Evolutionary conservation across 208 protist genomes (phyloP).

Genomic region (Strigomonas culicis): DNA sequence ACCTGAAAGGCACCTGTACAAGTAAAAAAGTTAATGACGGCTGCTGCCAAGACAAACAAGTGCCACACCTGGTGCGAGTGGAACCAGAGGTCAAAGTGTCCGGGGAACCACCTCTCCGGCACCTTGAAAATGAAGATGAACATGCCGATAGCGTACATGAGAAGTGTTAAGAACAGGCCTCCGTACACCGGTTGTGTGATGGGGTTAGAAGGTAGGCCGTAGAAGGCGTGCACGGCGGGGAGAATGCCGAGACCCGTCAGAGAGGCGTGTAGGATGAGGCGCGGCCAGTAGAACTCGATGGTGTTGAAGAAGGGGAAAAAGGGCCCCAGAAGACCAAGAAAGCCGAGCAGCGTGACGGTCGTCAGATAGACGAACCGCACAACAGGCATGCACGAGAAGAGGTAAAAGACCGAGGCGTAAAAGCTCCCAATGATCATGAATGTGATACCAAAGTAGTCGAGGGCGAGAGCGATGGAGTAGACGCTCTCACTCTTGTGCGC

Average conservation of each 20-base stretch:
- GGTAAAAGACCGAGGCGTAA: constrained; percentile 47
- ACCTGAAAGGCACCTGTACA: constrained; percentile 34
- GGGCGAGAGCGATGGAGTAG: constrained; percentile 26
- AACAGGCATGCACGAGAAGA: constrained; percentile 36
- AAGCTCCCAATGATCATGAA: constrained; percentile 54
- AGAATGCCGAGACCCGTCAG: constrained; percentile 34
- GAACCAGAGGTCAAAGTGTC: constrained; percentile 40
- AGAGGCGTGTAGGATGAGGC: constrained; percentile 29
- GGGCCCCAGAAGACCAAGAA: constrained; percentile 35
- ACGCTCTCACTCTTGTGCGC: constrained; percentile 25
- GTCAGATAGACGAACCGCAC: constrained; percentile 33
- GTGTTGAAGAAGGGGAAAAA: constrained; percentile 29
- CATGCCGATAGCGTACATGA: constrained; percentile 36
- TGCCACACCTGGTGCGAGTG: constrained; percentile 55
- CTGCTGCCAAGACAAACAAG: constrained; percentile 43
- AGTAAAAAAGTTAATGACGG: constrained; percentile 41
- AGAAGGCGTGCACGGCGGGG: constrained; percentile 33
- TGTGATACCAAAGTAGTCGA: constrained; percentile 61
- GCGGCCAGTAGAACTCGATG: constrained; percentile 18
- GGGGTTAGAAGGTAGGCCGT: constrained; percentile 25
- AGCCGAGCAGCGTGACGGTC: constrained; percentile 33
- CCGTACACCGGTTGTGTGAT: constrained; percentile 19
- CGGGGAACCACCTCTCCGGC: constrained; percentile 46
- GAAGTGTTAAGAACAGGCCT: constrained; percentile 31
- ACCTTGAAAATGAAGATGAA: constrained; percentile 42